phyloP scores from a whole-genome alignment of 768 basidiomycete species.

The Psilocybe cubensis region DNA sequence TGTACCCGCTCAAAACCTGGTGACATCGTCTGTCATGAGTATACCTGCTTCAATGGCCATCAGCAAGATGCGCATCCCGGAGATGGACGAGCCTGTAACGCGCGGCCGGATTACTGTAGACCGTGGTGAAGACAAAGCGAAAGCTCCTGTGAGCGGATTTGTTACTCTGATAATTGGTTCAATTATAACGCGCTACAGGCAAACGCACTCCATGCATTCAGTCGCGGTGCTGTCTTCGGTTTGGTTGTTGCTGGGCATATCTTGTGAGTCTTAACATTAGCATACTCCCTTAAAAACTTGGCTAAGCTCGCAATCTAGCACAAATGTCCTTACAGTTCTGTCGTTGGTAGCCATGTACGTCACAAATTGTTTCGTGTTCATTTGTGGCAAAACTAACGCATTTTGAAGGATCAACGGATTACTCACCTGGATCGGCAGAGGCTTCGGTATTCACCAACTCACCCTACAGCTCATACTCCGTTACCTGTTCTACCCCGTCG shows the following conservation, averaged over 20 bases:
- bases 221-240: conserved; percentile 83
- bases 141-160: conserved; percentile 49
- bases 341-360: conserved; percentile 69
- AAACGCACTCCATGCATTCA: conserved; percentile 90
- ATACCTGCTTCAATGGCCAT: conserved; percentile 95
- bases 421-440: conserved; percentile 87
- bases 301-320: conserved; percentile 55
- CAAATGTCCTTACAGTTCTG: conserved; percentile 85
- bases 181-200: conserved; percentile 35
- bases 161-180: conserved; percentile 18
- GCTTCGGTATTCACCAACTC: conserved; percentile 80
- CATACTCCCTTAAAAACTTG: conserved; percentile 56
- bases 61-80: conserved; percentile 85
- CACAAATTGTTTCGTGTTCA: conserved; percentile 61
- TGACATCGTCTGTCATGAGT: conserved; percentile 93
- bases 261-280: conserved; percentile 61
- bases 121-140: conserved; percentile 63
- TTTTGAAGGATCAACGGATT: conserved; percentile 70
- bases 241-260: conserved; percentile 88
- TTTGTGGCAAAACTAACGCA: conserved; percentile 24
- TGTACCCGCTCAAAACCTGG: conserved; percentile 76
- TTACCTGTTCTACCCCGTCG: conserved; percentile 87
- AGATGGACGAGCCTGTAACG: conserved; percentile 84
- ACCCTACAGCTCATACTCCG: conserved; percentile 85
- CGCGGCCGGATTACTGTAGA: conserved; percentile 81